These are phyloP conservation scores for Dendryphion nanum DNA, from an alignment of 2,329 filamentous ascomycete genomes.

Conservation along the genomic window DNA sequence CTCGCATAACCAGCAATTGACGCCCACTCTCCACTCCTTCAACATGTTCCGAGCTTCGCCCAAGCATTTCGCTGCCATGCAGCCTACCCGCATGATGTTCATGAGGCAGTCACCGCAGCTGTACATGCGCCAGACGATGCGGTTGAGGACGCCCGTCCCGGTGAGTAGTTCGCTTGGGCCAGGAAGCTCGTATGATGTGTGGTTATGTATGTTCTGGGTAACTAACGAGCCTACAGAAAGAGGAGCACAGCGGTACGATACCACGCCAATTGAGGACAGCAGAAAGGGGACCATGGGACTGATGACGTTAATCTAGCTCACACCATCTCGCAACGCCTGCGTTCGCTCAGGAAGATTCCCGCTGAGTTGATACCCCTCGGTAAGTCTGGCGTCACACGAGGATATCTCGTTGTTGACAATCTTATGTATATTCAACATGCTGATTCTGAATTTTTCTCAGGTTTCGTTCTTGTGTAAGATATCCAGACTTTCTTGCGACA, in stretches of 20 bases:
- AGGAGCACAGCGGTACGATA: constrained; percentile 61
- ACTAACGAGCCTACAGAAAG: constrained; percentile 56
- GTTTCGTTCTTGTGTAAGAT: constrained; percentile 79
- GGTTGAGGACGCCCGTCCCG: constrained; percentile 60
- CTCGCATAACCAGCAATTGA: constrained; percentile 5
- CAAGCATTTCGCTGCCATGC: constrained; percentile 34
- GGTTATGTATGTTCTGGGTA: no score
- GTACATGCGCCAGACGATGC: constrained; percentile 42
- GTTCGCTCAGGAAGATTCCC: constrained; percentile 84
- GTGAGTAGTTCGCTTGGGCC: constrained; percentile 58
- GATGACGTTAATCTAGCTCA: constrained; percentile 63
- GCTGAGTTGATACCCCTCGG: constrained; percentile 93
- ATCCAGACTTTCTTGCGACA: background rate
- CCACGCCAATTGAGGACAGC: constrained; percentile 4
- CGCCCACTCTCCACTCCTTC: constrained; percentile 18
- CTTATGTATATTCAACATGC: no score
- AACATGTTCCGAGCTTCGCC: constrained; percentile 34
- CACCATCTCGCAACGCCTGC: constrained; percentile 93
- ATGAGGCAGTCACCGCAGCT: constrained; percentile 37
- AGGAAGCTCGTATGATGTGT: no score
- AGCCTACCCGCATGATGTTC: constrained; percentile 43
- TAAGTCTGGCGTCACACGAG: constrained; percentile 49
- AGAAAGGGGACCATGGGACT: constrained; percentile 4
- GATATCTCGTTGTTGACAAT: no score
- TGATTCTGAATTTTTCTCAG: no score